Base-by-base conservation (phyloP, 2,329 filamentous ascomycete genomes). In the Pseudopyricularia javanii region DNA sequence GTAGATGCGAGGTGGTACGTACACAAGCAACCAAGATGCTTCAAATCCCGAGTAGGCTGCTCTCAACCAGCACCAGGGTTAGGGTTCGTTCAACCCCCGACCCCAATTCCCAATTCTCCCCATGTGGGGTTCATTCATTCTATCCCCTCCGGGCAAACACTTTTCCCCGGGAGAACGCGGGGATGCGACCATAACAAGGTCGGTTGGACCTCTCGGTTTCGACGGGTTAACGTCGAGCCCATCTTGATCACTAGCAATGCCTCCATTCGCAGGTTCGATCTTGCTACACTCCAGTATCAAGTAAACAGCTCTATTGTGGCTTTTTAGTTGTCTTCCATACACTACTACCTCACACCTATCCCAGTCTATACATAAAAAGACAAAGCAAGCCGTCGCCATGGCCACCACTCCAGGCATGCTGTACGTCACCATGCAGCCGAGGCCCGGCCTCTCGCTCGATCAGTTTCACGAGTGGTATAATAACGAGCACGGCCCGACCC, bases 401-500 rank as follows among this genome's bases (percentile, higher is more conserved):
- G 47, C 47, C 47, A 50, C 71, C 52, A 72, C 67, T 53, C 78
- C 78, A 9, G 88, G 88, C 55, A 81, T 90, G 61, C 82, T 95
- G 63, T 89, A 85, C 66, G 89, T 95, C 59, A 90, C 87, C 15
- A 94, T 94, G 85, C 83, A 91, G 68, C 88, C 88, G 60, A 76
- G 79, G 65, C 73, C 79, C 54, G 76, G 76, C 59, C 75, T 89
- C 60, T 73, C 83, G 53, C 68, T 76, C 49, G 74, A 79, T 56
- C 81, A 87, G 62, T 94, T 95, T 69, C 86, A 94, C 68, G 88
- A 94, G 65, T 91, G 88, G 87, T 95, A 95, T 73, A 91, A 94
- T 72, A 93, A 90, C 67, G 89, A 95, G 71, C 89, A 95, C 70
- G 89, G 89, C 52, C 89, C 89, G 17, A 80, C 83, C 15, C 85